Evolutionary conservation across 2,329 filamentous ascomycete species (phyloP), one percentile per base, ranked within the genome.

Genomic region (Apiospora saccharicola): DNA sequence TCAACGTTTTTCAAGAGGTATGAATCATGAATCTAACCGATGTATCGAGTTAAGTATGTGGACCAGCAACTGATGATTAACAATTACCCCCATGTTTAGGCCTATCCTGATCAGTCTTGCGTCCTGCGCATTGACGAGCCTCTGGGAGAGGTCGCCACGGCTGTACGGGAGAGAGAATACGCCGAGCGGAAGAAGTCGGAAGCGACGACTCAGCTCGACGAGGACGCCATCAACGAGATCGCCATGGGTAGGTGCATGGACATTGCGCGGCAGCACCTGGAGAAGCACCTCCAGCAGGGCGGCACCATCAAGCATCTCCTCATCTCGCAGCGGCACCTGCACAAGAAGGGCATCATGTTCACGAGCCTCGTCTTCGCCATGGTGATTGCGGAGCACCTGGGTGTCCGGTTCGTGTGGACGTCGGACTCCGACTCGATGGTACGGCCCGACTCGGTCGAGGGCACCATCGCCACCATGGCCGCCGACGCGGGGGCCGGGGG

Each of bases 341-440:
- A 81, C 77, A 83, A 83, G 73, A 83, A 83, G 64, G 81, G 79
- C 10, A 80, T 83, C 67, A 82, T 83, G 80, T 83, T 83, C 69
- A 81, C 80, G 7, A 77, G 80, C 16, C 80, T 82, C 71, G 75
- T 82, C 22, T 80, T 82, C 68, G 76, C 77, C 1, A 75, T 81
- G 22, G 79, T 80, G 1, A 75, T 83, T 13, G 76, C 80, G 5
- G 78, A 82, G 43, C 74, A 76, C 16, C 74, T 80, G 1, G 77
- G 77, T 1, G 74, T 82, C 34, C 81, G 82, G 43, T 82, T 79
- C 68, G 71, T 83, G 1, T 83, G 81, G 81, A 80, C 81, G 1
- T 81, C 79, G 2, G 81, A 83, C 69, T 82, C 80, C 3, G 81
- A 83, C 49, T 80, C 80, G 2, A 76, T 81, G 30, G 78, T 82